A percentile compares a stretch with the other conserved stretches of the same genome.
These are phyloP conservation scores for Heteromeles arbutifolia DNA, from an alignment of 306 rosid species.

Conservation along the genomic window DNA sequence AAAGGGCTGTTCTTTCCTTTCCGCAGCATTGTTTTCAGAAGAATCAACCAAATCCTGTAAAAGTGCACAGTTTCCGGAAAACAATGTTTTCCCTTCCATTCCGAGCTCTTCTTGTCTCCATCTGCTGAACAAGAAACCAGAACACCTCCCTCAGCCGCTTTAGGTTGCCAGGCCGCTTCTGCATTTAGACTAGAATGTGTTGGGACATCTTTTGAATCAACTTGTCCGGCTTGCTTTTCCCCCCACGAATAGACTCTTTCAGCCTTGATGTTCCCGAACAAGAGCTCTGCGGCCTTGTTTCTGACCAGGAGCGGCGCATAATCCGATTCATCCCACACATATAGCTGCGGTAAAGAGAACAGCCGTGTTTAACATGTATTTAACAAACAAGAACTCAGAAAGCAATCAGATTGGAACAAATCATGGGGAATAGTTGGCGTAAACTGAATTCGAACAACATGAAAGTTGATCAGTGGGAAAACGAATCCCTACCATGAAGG, in stretches of 20 bases:
- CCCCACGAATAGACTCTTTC: slow-evolving; percentile 43
- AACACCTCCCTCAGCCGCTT: slow-evolving; percentile 21
- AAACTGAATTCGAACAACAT: neutral
- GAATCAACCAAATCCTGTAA: slow-evolving; percentile 53
- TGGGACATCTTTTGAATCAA: slow-evolving; percentile 6
- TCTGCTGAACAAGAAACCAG: slow-evolving; percentile 19
- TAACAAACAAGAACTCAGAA: neutral
- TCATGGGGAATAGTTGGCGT: neutral
- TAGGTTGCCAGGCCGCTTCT: neutral
- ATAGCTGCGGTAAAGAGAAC: slow-evolving; percentile 43
- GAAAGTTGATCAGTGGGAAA: neutral
- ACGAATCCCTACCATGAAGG: slow-evolving; percentile 57
- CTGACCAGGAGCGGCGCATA: slow-evolving; percentile 56
- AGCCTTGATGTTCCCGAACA: slow-evolving; percentile 80
- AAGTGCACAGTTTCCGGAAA: slow-evolving; percentile 22
- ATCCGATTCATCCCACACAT: slow-evolving; percentile 71
- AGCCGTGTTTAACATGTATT: neutral
- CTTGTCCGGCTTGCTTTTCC: slow-evolving; percentile 13
- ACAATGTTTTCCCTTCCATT: slow-evolving; percentile 19
- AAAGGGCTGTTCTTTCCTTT: slow-evolving; percentile 64
- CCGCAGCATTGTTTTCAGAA: slow-evolving; percentile 56
- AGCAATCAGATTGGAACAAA: neutral
- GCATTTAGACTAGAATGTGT: slow-evolving; percentile 4
- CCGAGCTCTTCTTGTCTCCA: slow-evolving; percentile 12
- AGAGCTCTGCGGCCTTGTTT: slow-evolving; percentile 68